Conservation (phyloP, 805 yeast species). For the Jamesozyma jinghongensis region DNA sequence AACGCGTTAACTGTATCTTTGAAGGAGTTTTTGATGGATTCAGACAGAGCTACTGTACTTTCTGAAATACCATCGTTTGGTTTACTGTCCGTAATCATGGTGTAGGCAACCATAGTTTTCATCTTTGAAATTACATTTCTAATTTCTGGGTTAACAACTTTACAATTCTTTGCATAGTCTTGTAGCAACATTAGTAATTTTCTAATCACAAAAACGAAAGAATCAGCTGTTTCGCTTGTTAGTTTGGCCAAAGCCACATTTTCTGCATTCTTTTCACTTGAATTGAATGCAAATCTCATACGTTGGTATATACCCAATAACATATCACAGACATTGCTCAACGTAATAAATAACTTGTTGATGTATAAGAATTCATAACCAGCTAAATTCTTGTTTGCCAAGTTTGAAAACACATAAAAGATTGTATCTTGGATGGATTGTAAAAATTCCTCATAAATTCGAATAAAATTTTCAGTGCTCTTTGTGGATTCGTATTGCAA, state of each 20-base stretch:
- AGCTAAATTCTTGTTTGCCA: slow-evolving; percentile 25
- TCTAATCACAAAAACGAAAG: slow-evolving; percentile 13
- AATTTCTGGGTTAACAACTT: slow-evolving; percentile 13
- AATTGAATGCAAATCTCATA: slow-evolving; percentile 7
- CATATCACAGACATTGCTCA: slow-evolving; percentile 19
- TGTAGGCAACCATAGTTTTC: slow-evolving; percentile 13
- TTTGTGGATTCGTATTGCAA: slow-evolving; percentile 21
- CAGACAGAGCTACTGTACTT: neutral
- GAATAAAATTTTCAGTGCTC: slow-evolving; percentile 13
- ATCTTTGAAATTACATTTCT: slow-evolving; percentile 13
- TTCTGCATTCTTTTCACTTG: neutral
- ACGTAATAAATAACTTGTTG: slow-evolving; percentile 21
- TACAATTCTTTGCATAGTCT: slow-evolving; percentile 27
- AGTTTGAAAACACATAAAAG: slow-evolving; percentile 26
- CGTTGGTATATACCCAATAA: slow-evolving; percentile 22
- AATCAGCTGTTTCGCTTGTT: slow-evolving; percentile 12
- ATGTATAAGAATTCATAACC: slow-evolving; percentile 26
- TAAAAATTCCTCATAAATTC: slow-evolving; percentile 17
- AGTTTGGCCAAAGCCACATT: neutral
- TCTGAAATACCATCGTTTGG: neutral
- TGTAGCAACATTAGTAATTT: slow-evolving; percentile 23
- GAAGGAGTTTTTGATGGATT: slow-evolving; percentile 1
- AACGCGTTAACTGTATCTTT: slow-evolving; percentile 10
- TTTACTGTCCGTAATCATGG: slow-evolving; percentile 6
- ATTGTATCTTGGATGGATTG: slow-evolving; percentile 22